Conservation (phyloP, 768 basidiomycete genomes). For the Tricholoma hemisulphureum region DNA sequence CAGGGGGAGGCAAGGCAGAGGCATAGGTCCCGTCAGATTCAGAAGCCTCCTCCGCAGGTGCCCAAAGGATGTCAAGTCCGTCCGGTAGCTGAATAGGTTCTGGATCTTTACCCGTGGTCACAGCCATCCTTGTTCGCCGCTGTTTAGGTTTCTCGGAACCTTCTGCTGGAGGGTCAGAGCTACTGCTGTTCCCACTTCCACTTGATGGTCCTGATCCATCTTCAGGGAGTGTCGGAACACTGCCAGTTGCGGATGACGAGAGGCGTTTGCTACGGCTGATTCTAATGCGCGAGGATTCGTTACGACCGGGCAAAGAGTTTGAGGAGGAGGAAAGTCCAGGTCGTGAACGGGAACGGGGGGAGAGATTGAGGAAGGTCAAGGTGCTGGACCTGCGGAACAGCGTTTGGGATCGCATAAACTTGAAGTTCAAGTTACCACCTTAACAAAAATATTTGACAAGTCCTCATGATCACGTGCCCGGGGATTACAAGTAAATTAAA, state of each 20-base stretch:
- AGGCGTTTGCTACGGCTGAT: not conserved
- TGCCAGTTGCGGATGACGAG: conserved; percentile 5
- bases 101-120: conserved; percentile 33
- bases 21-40: conserved; percentile 28
- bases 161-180: conserved; percentile 27
- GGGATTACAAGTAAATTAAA: not conserved
- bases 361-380: conserved; percentile 38
- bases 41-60: conserved; percentile 42
- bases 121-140: conserved; percentile 34
- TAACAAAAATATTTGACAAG: not conserved
- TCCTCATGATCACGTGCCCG: conserved; percentile 4
- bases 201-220: conserved; percentile 9
- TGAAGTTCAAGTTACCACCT: not conserved
- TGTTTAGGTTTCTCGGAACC: conserved; percentile 46
- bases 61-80: conserved; percentile 65
- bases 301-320: not conserved
- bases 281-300: not conserved
- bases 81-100: conserved; percentile 53
- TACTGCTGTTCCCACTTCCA: conserved; percentile 5
- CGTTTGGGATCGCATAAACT: conserved; percentile 42
- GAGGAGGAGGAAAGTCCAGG: conserved; percentile 9
- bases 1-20: conserved; percentile 60
- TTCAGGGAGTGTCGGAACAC: conserved; percentile 8
- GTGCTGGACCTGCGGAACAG: conserved; percentile 38
- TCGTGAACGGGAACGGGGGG: conserved; percentile 17